Base-by-base conservation (phyloP, 352 stramenopile genomes). In the Hyaloperonospora arabidopsidis region DNA sequence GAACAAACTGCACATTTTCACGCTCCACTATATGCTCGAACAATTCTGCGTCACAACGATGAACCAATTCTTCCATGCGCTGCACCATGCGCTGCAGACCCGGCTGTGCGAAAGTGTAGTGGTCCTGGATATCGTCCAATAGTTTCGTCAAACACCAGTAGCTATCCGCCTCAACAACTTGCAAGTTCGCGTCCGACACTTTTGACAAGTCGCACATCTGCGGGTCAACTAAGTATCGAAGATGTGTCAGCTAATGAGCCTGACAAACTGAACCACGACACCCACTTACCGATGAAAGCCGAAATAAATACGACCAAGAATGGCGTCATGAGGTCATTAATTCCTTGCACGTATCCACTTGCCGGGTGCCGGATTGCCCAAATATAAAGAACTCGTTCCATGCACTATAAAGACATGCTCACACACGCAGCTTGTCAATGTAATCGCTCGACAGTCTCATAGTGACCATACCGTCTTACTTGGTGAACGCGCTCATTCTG, bases 131-230 rank as follows among this genome's bases (percentile, higher is more conserved):
- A 39, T 95, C 91, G 56, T 98, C 93, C 43, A 99, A 74, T 1
- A 99, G 72, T 67, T 98, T 98, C 19, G 95, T 98, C 32, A 99
- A 73, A 69, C 97, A 99, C 93, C 96, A 99, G 72, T 99, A 99
- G 11, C 82, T 93, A 65, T 99, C 97, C 2, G 97, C 96, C 72
- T 99, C 97, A 0, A 99, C 71, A 34, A 87, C 61, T 49, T 88
- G 65, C 40, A 96, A 61, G 15, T 69, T 73, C 25, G 81, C 75
- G 38, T 89, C 72, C 48, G 76, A 73, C 15, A 96, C 65, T 15
- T 54, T 55, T 19, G 66, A 68, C 19, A 96, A 68, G 36, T 94
- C 89, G 40, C 82, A 82, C 7, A 47, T 76, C 58, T 93, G 76
- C 8, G 84, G 81, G 23, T 89, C 74, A 28, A 89, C 84, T 91